A percentile compares a stretch with the other conserved stretches of the same genome.
Conservation (phyloP, 345 rosid species). For the Murraya koenigii region DNA sequence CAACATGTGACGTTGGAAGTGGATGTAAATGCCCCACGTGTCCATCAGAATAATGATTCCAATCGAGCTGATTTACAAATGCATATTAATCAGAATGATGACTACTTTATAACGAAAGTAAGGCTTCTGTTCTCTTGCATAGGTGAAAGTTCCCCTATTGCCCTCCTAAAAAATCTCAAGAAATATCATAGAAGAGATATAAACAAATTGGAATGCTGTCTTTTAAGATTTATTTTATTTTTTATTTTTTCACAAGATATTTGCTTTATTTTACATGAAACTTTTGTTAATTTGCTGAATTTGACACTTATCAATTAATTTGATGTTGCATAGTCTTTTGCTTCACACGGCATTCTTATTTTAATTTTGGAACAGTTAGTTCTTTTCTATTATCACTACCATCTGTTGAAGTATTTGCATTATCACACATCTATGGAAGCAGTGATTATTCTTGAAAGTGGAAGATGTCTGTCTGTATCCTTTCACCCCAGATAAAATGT, state of each 20-base stretch:
- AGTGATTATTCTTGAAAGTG: too few relatives aligned
- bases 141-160: not conserved
- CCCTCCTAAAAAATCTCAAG: not conserved
- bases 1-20: constrained; percentile 23
- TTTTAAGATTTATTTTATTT: constrained; percentile 1
- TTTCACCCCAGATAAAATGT: not conserved
- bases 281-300: too few relatives aligned
- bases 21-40: constrained; percentile 24
- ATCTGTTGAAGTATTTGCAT: too few relatives aligned
- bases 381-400: too few relatives aligned
- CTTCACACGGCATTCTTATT: too few relatives aligned
- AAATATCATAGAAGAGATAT: not conserved
- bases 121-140: constrained; percentile 18
- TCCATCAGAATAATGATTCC: constrained; percentile 20
- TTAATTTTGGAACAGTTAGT: too few relatives aligned
- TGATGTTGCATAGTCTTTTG: too few relatives aligned
- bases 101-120: constrained; percentile 52
- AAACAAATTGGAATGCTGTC: not conserved
- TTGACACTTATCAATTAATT: too few relatives aligned
- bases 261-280: not conserved
- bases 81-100: constrained; percentile 21
- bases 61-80: constrained; percentile 30
- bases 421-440: not conserved
- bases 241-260: not conserved
- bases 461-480: not conserved